Conservation (phyloP, 208 protist species). For the Trypanosoma lewisi region DNA sequence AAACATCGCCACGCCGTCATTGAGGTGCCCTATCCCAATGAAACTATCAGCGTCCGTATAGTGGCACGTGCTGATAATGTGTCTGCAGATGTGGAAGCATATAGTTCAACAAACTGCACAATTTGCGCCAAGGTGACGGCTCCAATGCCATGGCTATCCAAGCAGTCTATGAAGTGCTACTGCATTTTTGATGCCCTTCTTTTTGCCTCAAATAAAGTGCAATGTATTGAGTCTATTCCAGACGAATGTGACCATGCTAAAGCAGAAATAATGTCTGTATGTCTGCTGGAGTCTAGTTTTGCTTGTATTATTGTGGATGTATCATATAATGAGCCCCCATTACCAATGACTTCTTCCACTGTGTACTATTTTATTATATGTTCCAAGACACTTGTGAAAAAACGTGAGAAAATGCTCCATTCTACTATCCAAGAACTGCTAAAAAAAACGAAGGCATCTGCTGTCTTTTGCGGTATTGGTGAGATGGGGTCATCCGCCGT, state of each 20-base stretch:
- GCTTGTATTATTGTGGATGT: conserved; percentile 25
- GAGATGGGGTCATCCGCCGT: conserved; percentile 35
- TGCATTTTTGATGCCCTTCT: conserved; percentile 62
- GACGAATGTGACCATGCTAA: conserved; percentile 2
- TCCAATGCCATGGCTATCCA: conserved; percentile 39
- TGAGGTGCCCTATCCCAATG: conserved; percentile 36
- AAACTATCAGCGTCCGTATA: conserved; percentile 55
- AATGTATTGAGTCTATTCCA: conserved; percentile 29
- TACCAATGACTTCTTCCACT: conserved; percentile 18
- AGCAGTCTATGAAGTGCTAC: conserved; percentile 15
- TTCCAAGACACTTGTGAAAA: conserved; percentile 25
- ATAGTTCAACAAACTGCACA: conserved; percentile 29
- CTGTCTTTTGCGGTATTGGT: conserved; percentile 59
- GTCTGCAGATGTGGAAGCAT: conserved; percentile 23
- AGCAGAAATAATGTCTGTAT: conserved; percentile 9
- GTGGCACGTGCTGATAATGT: conserved; percentile 27
- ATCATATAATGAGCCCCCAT: conserved; percentile 19
- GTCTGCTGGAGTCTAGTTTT: conserved; percentile 33
- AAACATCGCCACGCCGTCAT: conserved; percentile 32
- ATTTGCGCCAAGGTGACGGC: conserved; percentile 22
- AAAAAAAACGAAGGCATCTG: conserved; percentile 26
- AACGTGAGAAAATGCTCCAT: conserved; percentile 22
- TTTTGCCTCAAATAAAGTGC: conserved; percentile 28
- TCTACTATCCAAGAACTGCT: conserved; percentile 26
- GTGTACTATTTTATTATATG: conserved; percentile 34